Percentiles rank a stretch among this genome's conserved stretches.
Evolutionary conservation across 2,329 filamentous ascomycete species (phyloP).

Genomic region (Xylariales sp.): DNA sequence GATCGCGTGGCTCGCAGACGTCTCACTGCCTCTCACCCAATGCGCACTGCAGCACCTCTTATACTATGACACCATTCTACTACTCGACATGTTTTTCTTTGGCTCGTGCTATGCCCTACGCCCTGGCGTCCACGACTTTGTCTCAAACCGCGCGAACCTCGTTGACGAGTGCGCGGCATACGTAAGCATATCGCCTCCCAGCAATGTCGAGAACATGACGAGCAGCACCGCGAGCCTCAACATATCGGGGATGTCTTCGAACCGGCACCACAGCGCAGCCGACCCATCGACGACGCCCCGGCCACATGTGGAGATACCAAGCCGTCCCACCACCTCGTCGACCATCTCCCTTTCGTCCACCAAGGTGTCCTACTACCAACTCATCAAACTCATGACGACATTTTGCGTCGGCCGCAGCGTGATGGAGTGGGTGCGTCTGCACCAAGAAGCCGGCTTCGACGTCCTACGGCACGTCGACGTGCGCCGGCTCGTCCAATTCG

Average conservation of each 20-base stretch:
- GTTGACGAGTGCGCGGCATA: constrained; percentile 91
- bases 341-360: background rate
- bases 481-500: constrained; percentile 92
- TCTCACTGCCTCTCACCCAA: constrained; percentile 86
- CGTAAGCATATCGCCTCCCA: constrained; percentile 64
- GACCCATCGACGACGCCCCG: constrained; percentile 22
- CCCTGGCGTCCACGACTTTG: constrained; percentile 81
- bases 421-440: constrained; percentile 84
- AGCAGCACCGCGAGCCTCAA: constrained; percentile 23
- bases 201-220: constrained; percentile 15
- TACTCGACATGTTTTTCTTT: constrained; percentile 97
- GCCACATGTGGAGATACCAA: constrained; percentile 1
- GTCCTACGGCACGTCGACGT: constrained; percentile 84
- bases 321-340: constrained; percentile 20
- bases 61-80: constrained; percentile 89
- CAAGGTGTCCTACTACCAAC: constrained; percentile 63
- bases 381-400: constrained; percentile 87
- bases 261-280: background rate
- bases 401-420: constrained; percentile 86
- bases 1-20: constrained; percentile 86
- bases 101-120: constrained; percentile 88
- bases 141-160: constrained; percentile 77
- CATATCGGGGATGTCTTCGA: constrained; percentile 2
- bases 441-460: constrained; percentile 73
- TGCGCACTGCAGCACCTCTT: constrained; percentile 89